Evolutionary conservation across 2,329 filamentous ascomycete species (phyloP).

Genomic region (Botryotinia narcissicola): DNA sequence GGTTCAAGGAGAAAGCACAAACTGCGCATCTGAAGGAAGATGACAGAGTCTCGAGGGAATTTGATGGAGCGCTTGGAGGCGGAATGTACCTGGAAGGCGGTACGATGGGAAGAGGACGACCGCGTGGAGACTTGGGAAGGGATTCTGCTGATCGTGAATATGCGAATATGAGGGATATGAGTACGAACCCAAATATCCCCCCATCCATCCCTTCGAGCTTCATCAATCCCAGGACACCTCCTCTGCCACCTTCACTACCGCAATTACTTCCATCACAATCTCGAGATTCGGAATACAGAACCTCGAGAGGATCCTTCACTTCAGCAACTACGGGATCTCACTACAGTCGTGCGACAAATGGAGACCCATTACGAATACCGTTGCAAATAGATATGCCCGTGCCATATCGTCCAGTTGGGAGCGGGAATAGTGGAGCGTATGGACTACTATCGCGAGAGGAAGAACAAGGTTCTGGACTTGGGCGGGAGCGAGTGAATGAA

Average conservation of each 20-base stretch:
- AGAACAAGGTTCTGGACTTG: not conserved
- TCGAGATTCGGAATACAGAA: not conserved
- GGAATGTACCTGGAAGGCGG: not conserved
- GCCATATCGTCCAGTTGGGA: not conserved
- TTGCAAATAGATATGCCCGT: not conserved
- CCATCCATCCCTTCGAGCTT: not conserved
- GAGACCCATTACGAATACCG: not conserved
- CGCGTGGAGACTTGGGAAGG: no score
- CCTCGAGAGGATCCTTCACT: not conserved
- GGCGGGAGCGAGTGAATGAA: not conserved
- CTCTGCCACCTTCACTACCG: not conserved
- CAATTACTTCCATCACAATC: not conserved
- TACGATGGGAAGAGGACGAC: not conserved
- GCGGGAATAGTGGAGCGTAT: not conserved
- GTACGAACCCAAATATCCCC: not conserved
- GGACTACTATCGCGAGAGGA: not conserved
- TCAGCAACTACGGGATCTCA: not conserved
- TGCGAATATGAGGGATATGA: not conserved
- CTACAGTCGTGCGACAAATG: constrained; percentile 2
- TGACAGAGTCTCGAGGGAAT: constrained; percentile 2
- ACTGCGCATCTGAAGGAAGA: not conserved
- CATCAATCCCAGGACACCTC: not conserved
- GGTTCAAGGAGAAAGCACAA: not conserved
- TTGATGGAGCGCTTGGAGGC: constrained; percentile 1
- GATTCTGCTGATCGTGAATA: not conserved